Conservation (phyloP, 2,329 filamentous ascomycete species). For the Epichloe brachyelytri region DNA sequence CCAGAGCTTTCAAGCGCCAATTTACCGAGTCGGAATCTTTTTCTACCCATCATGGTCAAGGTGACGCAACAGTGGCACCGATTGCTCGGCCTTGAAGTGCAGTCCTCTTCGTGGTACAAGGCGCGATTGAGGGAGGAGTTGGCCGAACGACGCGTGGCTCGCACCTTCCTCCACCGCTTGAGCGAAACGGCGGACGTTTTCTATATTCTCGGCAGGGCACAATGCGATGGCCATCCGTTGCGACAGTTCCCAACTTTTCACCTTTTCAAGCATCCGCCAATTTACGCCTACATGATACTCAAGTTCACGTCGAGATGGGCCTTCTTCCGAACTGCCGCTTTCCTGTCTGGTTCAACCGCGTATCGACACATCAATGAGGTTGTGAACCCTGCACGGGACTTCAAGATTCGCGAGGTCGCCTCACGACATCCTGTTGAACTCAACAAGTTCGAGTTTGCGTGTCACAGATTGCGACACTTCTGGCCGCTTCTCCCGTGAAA, state of each 20-base stretch:
- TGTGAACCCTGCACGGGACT: slow-evolving; percentile 28
- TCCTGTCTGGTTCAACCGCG: slow-evolving; percentile 15
- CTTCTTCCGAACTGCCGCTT: slow-evolving; percentile 26
- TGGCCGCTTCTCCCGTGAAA: slow-evolving; percentile 24
- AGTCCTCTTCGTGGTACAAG: slow-evolving; percentile 25
- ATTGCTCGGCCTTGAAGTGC: slow-evolving; percentile 15
- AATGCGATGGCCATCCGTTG: slow-evolving; percentile 23
- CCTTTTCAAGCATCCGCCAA: slow-evolving; percentile 9
- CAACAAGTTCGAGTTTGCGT: slow-evolving; percentile 17
- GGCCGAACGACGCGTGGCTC: slow-evolving; percentile 20
- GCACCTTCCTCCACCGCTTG: slow-evolving; percentile 17
- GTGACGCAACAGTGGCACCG: slow-evolving; percentile 7
- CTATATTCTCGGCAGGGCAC: slow-evolving; percentile 26
- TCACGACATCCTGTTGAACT: slow-evolving; percentile 23
- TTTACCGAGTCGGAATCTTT: too few species aligned
- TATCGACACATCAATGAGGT: slow-evolving; percentile 24
- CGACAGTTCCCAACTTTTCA: slow-evolving; percentile 15
- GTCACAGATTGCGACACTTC: slow-evolving; percentile 13
- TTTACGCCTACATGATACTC: slow-evolving; percentile 29
- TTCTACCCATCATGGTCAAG: background rate
- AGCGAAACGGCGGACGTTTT: slow-evolving; percentile 33
- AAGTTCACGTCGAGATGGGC: slow-evolving; percentile 29
- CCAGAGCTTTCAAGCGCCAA: too few species aligned
- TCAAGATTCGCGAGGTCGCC: slow-evolving; percentile 23
- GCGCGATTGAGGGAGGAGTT: slow-evolving; percentile 27